Conservation (phyloP, 176 grass and related monocot genomes). For the Oryza glaberrima region DNA sequence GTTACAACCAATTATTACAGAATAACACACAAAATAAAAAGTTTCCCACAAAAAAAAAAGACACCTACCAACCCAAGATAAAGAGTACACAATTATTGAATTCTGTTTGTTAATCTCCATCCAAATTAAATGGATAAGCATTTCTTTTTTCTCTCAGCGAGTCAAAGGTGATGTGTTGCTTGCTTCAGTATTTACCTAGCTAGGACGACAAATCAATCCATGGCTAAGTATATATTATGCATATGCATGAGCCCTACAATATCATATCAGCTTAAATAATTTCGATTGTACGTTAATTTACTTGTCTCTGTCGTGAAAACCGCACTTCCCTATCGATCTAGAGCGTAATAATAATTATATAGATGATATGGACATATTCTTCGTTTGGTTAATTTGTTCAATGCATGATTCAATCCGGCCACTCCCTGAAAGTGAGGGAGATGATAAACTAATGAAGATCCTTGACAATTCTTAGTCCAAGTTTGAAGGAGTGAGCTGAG, state of each 20-base stretch:
- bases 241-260: too few species aligned
- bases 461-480: neutral
- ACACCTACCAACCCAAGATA: too few species aligned
- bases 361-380: neutral
- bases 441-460: neutral
- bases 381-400: slow-evolving; percentile 1
- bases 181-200: neutral
- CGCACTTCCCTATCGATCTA: neutral
- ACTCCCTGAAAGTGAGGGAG: neutral
- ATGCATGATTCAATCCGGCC: neutral
- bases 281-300: neutral
- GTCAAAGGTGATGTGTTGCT: neutral
- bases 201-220: neutral
- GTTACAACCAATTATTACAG: too few species aligned
- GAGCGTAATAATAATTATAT: neutral
- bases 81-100: too few species aligned
- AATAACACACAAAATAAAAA: too few species aligned
- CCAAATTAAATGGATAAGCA: neutral
- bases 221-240: neutral
- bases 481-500: neutral
- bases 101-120: too few species aligned
- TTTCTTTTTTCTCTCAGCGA: neutral
- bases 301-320: neutral
- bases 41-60: too few species aligned
- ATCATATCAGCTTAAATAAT: neutral